Conservation (phyloP, 306 rosid species). For the Castanopsis chinensis region DNA sequence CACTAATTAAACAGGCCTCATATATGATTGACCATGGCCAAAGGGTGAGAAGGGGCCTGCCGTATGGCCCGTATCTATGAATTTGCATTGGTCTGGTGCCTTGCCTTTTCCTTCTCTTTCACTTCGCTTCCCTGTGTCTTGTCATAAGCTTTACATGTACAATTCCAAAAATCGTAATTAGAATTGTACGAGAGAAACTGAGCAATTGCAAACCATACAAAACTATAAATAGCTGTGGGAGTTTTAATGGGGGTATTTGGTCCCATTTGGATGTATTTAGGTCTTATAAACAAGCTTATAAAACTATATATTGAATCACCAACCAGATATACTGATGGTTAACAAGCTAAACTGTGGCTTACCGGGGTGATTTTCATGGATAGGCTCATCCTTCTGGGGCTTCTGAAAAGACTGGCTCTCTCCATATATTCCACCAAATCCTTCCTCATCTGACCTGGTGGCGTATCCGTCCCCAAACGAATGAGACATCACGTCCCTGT, state of each 20-base stretch:
- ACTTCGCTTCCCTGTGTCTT: constrained; percentile 86
- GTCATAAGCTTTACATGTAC: constrained; percentile 49
- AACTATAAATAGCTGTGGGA: not conserved
- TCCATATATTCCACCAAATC: constrained; percentile 75
- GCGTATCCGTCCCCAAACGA: constrained; percentile 87
- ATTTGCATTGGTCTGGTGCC: constrained; percentile 46
- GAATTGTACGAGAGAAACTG: not conserved
- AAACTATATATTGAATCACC: no score
- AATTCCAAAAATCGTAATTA: not conserved
- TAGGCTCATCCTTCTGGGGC: constrained; percentile 15
- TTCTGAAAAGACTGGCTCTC: constrained; percentile 30
- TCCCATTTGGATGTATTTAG: no score
- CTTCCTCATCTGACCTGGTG: constrained; percentile 78
- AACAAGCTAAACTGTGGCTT: not conserved
- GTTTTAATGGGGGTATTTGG: not conserved
- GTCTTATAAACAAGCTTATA: no score
- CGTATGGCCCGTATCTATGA: not conserved
- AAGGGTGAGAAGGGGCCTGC: not conserved
- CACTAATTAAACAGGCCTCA: no score
- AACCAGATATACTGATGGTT: no score
- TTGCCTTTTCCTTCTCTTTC: constrained; percentile 76
- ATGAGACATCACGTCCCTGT: constrained; percentile 74
- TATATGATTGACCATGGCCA: not conserved
- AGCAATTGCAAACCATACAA: not conserved
- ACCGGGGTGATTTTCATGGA: constrained; percentile 78